Conservation (phyloP, 768 basidiomycete genomes). For the Suillus hirtellus region DNA sequence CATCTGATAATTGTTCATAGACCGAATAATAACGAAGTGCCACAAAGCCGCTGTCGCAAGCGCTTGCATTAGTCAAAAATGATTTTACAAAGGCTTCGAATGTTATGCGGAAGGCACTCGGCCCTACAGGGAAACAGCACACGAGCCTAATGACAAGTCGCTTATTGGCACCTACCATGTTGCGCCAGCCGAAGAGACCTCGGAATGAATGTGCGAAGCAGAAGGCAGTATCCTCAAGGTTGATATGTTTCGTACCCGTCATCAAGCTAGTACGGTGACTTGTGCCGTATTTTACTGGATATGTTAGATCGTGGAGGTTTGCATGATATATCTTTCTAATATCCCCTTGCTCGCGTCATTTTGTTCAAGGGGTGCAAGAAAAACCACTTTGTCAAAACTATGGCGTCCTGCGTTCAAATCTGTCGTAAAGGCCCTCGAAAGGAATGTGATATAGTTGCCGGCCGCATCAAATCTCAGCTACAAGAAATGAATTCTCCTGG, state of each 20-base stretch:
- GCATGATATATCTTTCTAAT: not conserved
- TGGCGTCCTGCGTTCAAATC: conserved; percentile 24
- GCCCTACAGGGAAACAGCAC: not conserved
- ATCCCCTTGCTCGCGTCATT: not conserved
- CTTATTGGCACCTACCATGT: conserved; percentile 33
- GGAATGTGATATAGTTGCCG: conserved; percentile 26
- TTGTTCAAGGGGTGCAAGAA: conserved; percentile 20
- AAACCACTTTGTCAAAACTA: conserved; percentile 21
- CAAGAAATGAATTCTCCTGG: conserved; percentile 6
- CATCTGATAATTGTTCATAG: conserved; percentile 10
- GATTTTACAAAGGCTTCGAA: conserved; percentile 25
- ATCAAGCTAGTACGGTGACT: conserved; percentile 27
- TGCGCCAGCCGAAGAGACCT: conserved; percentile 16
- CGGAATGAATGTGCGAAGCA: conserved; percentile 35
- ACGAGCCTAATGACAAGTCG: conserved; percentile 26
- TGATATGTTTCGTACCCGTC: conserved; percentile 19
- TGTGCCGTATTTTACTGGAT: conserved; percentile 51
- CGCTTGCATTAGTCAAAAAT: conserved; percentile 22
- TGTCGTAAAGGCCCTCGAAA: conserved; percentile 23
- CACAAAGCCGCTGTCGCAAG: conserved; percentile 27
- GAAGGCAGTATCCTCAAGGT: conserved; percentile 27
- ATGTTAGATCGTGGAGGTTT: conserved; percentile 40
- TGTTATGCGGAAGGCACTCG: conserved; percentile 22
- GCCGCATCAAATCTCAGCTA: conserved; percentile 22
- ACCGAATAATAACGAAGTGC: conserved; percentile 30